Base-by-base conservation (phyloP, 176 grass and related monocot genomes). In the Dendrocalamus sinicus region DNA sequence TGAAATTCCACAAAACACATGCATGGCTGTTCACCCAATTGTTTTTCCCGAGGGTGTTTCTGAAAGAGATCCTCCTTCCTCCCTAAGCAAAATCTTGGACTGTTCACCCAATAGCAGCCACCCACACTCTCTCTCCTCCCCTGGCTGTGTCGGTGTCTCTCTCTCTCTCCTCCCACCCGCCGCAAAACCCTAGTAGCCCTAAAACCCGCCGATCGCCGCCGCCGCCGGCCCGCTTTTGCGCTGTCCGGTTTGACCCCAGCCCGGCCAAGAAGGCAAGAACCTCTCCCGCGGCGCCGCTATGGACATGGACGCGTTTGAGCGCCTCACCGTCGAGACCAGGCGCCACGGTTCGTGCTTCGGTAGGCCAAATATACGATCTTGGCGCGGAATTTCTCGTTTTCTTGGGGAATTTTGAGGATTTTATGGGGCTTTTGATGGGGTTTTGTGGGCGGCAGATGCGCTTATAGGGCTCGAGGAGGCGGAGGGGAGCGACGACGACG, bases 401-500 rank as follows among this genome's bases (percentile, higher is more conserved):
- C 43, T 26, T 52, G 22, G 1, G 13, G 28, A 19, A 60, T 62
- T 86, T 59, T 9, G 72, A 5, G 51, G 80, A 46, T 69, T 73
- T 32, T 26, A 0, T 32, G 51, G 22, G 41, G 60, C 24, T 76
- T 72, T 72, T 85, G 79, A 88, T 73, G 70, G 83, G 75, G 54
- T 69, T 83, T 76, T 86, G 55, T 35, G 20, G 22, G 19, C 73
- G 19, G 55, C 81, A 94, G 95, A 97, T 81, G 81, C 86, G 57
- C 79, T 91, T 69, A 89, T 94, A 59, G 87, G 88, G 41, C 79
- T 94, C 20, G 95, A 97, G 71, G 95, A 93, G 35, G 70, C 50
- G 84, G 93, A 91, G 12, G 91, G 22, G 37, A 89, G 53, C 64
- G 89, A 81, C 44, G 95, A 94, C 0, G 95, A 97, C 35, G 88